Base-by-base conservation (phyloP, 1,284 basidiomycete species). In the Hortiboletus rubellus region DNA sequence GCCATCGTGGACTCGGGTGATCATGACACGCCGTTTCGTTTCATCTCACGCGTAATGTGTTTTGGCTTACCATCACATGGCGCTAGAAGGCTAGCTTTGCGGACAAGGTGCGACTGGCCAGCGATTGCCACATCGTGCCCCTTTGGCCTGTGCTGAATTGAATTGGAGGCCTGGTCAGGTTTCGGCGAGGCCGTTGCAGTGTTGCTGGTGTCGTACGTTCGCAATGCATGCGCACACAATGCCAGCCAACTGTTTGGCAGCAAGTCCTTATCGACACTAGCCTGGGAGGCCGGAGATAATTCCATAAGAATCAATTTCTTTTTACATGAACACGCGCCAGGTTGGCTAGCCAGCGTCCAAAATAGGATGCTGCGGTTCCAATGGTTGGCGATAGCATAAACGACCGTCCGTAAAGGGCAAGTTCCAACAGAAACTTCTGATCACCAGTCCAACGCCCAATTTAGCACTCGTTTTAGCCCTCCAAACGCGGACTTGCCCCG, bases 371-470 rank as follows among this genome's bases (percentile, higher is more conserved):
- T 34, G 31, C 14, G 50, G 55, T 38, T 31, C 47, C 51, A 61
- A 60, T 30, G 50, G 44, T 40, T 45, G 47, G 56, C 15, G 24
- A 43, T 3, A 14, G 44, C 48, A 66, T 59, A 67, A 68, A 67
- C 49, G 40, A 44, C 31, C 38, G 17, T 46, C 59, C 46, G 12
- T 24, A 67, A 60, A 33, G 34, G 65, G 66, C 46, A 67, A 2
- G 57, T 69, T 72, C 67, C 58, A 72, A 62, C 58, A 60, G 68
- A 68, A 68, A 46, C 48, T 51, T 72, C 67, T 69, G 67, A 69
- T 55, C 34, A 38, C 51, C 11, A 14, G 31, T 15, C 45, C 10
- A 11, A 17, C 52, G 27, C 27, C 59, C 10, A 14, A 64, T 58
- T 57, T 61, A 36, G 66, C 47, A 66, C 17, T 40, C 24, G 61